phyloP scores from a whole-genome alignment of 2,329 filamentous ascomycete genomes.

The Tolypocladium amazonense region DNA sequence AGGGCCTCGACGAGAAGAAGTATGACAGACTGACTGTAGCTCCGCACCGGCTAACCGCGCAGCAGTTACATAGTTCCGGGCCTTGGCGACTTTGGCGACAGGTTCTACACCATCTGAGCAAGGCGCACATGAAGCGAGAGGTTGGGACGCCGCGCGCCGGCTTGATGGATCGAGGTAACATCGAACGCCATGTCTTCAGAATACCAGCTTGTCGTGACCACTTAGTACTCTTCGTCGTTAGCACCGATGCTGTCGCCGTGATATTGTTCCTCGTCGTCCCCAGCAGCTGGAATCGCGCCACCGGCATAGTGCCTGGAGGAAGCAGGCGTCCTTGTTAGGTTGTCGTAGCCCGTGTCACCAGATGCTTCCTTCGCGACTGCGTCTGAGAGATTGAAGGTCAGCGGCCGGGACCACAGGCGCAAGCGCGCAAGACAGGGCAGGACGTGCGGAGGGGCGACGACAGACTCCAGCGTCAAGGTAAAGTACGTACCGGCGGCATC shows the following conservation, averaged over 20 bases:
- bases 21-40: slow-evolving; percentile 29
- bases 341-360: slow-evolving; percentile 16
- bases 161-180: not conserved
- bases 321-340: slow-evolving; percentile 7
- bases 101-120: slow-evolving; percentile 78
- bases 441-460: not conserved
- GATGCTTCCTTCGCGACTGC: slow-evolving; percentile 38
- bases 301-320: slow-evolving; percentile 10
- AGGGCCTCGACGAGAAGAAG: slow-evolving; percentile 96
- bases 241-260: slow-evolving; percentile 41
- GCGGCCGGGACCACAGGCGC: not conserved
- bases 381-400: slow-evolving; percentile 19
- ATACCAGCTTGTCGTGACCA: not conserved
- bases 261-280: slow-evolving; percentile 42
- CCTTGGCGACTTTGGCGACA: slow-evolving; percentile 88
- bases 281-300: slow-evolving; percentile 28
- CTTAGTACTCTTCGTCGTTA: slow-evolving; percentile 47
- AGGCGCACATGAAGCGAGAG: not conserved
- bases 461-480: not conserved
- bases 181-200: not conserved
- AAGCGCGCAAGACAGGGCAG: not conserved
- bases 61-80: slow-evolving; percentile 88
- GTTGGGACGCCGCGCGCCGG: not conserved
- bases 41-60: slow-evolving; percentile 21
- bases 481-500: slow-evolving; percentile 56